A percentile compares a stretch with the other conserved stretches of the same genome.
phyloP scores from a whole-genome alignment of 2,329 filamentous ascomycete genomes.

The Pleurostoma richardsiae region DNA sequence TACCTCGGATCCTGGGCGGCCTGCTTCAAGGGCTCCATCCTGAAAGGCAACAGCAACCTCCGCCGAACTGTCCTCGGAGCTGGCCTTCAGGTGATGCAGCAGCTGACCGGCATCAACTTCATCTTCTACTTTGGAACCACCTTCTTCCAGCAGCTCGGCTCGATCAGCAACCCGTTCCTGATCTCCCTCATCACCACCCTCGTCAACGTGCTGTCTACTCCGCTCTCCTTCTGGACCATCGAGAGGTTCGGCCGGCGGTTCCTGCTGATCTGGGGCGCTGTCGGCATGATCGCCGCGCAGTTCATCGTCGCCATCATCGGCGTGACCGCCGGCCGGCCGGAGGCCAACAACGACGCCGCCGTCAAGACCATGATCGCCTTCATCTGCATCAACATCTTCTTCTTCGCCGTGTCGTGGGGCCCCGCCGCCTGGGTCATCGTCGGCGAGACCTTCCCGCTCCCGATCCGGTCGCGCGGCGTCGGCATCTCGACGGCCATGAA shows the following conservation, averaged over 20 bases:
- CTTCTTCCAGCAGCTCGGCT: constrained; percentile 63
- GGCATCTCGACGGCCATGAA: constrained; percentile 67
- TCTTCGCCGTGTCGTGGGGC: constrained; percentile 74
- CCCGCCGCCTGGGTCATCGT: constrained; percentile 65
- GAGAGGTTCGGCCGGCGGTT: constrained; percentile 66
- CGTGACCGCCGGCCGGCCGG: constrained; percentile 27
- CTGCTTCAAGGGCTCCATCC: constrained; percentile 51
- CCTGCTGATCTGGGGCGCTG: constrained; percentile 63
- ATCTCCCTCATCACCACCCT: constrained; percentile 69
- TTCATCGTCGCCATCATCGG: constrained; percentile 64
- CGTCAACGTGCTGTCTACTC: constrained; percentile 71
- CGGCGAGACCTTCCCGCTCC: constrained; percentile 71
- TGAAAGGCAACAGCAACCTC: constrained; percentile 48
- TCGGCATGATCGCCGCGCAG: constrained; percentile 66
- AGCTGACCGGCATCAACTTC: constrained; percentile 57
- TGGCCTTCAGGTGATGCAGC: constrained; percentile 57
- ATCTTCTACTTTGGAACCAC: constrained; percentile 68
- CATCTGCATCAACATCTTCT: constrained; percentile 76
- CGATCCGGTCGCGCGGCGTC: constrained; percentile 68
- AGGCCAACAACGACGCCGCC: constrained; percentile 26
- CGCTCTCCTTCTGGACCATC: constrained; percentile 67
- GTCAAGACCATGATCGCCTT: constrained; percentile 61
- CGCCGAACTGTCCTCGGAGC: constrained; percentile 52
- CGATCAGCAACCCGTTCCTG: constrained; percentile 64
- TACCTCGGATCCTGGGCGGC: constrained; percentile 57